phyloP scores from a whole-genome alignment of 176 grass and related monocot genomes.

The Poa pratensis region DNA sequence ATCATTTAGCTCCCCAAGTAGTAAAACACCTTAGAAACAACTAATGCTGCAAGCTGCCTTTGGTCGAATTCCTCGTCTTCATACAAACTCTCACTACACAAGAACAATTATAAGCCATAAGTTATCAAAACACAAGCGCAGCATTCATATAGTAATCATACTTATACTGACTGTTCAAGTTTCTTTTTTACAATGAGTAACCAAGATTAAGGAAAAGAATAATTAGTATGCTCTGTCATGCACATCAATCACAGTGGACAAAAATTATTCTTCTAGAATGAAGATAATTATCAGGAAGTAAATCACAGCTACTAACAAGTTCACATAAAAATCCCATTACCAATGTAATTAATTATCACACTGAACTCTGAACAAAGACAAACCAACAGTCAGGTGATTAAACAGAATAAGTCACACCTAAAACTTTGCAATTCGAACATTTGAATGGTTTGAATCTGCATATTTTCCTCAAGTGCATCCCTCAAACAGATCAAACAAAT shows the following conservation, averaged over 20 bases:
- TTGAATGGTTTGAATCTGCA: background rate
- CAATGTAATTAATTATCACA: background rate
- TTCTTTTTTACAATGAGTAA: background rate
- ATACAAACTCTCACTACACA: conserved; percentile 89
- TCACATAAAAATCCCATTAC: background rate
- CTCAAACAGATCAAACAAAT: background rate
- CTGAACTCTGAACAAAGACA: background rate
- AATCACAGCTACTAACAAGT: background rate
- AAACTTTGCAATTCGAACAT: background rate
- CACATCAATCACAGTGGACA: background rate
- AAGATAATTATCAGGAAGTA: background rate
- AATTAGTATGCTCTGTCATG: background rate
- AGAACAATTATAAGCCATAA: background rate
- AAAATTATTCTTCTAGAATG: background rate
- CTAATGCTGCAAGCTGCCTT: conserved; percentile 86
- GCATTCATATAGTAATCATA: background rate
- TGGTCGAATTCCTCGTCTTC: conserved; percentile 98
- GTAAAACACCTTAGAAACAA: conserved; percentile 99
- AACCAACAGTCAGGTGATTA: background rate
- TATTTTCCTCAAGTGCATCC: background rate
- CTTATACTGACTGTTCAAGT: background rate
- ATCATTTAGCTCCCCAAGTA: conserved; percentile 92
- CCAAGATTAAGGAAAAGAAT: background rate
- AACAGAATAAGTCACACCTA: background rate
- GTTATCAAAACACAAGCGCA: conserved; percentile 26